These are phyloP conservation scores for Deinandra increscens DNA, from an alignment of 129 eudicot species.

Conservation along the genomic window DNA sequence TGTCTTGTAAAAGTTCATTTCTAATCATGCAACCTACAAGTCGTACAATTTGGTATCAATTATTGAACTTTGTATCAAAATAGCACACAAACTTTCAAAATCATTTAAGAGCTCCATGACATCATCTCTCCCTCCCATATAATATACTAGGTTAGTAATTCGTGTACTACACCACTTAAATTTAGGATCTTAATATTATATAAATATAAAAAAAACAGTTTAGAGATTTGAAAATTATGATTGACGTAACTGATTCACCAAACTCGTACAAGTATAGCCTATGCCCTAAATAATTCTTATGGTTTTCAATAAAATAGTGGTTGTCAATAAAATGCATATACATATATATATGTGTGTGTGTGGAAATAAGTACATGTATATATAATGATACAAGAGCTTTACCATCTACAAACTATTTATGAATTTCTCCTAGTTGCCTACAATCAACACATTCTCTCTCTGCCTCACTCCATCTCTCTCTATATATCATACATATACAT, in stretches of 20 bases:
- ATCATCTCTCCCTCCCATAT: neutral
- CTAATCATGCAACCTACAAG: conserved; percentile 19
- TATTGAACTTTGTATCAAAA: neutral
- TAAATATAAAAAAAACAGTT: no score
- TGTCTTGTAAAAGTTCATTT: conserved; percentile 16
- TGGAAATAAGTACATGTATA: neutral
- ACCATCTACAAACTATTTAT: conserved; percentile 19
- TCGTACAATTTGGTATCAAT: conserved; percentile 19
- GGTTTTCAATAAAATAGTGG: no score
- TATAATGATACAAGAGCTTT: neutral
- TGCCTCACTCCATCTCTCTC: neutral
- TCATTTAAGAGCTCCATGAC: conserved; percentile 8
- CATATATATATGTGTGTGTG: neutral
- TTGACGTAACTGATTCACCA: no score
- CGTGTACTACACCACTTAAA: no score
- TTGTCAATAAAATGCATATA: neutral
- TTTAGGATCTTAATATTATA: no score
- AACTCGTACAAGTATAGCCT: no score
- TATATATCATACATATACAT: neutral
- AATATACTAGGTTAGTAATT: no score
- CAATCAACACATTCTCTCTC: conserved; percentile 18
- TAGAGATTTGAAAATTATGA: no score
- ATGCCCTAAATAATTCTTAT: no score
- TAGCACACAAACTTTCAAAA: conserved; percentile 1
- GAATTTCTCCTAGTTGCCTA: conserved; percentile 25